A percentile compares a stretch with the other conserved stretches of the same genome.
phyloP scores from a whole-genome alignment of 192 early-diverging fungal species.

The Entomortierella lignicola region DNA sequence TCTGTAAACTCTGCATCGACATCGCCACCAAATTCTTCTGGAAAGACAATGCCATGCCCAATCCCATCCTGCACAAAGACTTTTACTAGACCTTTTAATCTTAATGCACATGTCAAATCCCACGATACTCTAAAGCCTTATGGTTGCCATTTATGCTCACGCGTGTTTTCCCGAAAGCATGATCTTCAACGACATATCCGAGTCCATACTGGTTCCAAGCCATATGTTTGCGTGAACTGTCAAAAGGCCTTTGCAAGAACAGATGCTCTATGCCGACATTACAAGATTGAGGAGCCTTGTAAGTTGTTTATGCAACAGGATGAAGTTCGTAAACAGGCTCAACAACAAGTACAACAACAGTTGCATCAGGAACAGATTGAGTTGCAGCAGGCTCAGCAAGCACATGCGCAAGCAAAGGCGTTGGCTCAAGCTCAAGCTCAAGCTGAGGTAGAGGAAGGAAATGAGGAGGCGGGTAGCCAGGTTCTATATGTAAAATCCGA shows the following conservation, averaged over 20 bases:
- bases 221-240: slow-evolving; percentile 78
- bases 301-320: slow-evolving; percentile 43
- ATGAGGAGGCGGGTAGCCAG: too few species aligned
- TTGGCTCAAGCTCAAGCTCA: slow-evolving; percentile 24
- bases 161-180: slow-evolving; percentile 82
- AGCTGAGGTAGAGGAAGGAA: slow-evolving; percentile 6
- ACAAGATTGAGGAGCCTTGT: slow-evolving; percentile 67
- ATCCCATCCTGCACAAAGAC: slow-evolving; percentile 68
- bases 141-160: slow-evolving; percentile 68
- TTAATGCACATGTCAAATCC: slow-evolving; percentile 72
- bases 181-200: slow-evolving; percentile 80
- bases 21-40: slow-evolving; percentile 1
- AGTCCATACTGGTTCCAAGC: slow-evolving; percentile 72
- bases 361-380: slow-evolving; percentile 52
- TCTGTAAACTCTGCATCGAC: not conserved
- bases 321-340: slow-evolving; percentile 45
- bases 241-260: slow-evolving; percentile 77
- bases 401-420: slow-evolving; percentile 40
- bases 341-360: slow-evolving; percentile 48
- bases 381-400: slow-evolving; percentile 47
- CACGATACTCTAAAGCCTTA: slow-evolving; percentile 70
- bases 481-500: too few species aligned
- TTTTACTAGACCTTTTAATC: slow-evolving; percentile 73
- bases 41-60: slow-evolving; percentile 62
- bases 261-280: slow-evolving; percentile 81